Conservation (phyloP, 129 eudicot genomes). For the Centaurea solstitialis region DNA sequence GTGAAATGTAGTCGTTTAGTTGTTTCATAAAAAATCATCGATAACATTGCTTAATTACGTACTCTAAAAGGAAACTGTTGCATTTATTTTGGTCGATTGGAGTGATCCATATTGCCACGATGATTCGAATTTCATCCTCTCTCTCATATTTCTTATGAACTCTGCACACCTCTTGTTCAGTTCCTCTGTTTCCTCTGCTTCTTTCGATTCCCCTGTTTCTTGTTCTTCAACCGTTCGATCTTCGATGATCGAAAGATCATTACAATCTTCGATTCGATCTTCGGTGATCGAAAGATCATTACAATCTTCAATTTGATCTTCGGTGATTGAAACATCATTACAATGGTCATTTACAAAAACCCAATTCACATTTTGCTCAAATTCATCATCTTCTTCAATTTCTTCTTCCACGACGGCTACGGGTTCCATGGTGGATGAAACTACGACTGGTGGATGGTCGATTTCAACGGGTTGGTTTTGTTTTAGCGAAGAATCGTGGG, state of each 20-base stretch:
- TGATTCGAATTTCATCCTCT: constrained; percentile 30
- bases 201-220: neutral
- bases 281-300: neutral
- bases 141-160: constrained; percentile 39
- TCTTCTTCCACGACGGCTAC: neutral
- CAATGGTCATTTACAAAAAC: neutral
- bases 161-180: constrained; percentile 48
- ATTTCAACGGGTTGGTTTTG: neutral
- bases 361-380: neutral
- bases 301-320: neutral
- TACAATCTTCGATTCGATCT: neutral
- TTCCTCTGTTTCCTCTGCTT: constrained; percentile 30
- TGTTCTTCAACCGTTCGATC: constrained; percentile 4
- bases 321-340: no score
- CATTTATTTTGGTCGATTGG: neutral
- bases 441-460: neutral
- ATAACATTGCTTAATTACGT: no score
- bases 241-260: neutral
- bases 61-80: no score
- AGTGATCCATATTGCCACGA: neutral
- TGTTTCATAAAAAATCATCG: no score
- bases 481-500: constrained; percentile 20
- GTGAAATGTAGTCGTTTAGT: no score
- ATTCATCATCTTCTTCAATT: neutral
- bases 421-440: neutral